These are phyloP conservation scores for Phyllostachys edulis DNA, from an alignment of 176 grass and related monocot genomes.

Conservation along the genomic window DNA sequence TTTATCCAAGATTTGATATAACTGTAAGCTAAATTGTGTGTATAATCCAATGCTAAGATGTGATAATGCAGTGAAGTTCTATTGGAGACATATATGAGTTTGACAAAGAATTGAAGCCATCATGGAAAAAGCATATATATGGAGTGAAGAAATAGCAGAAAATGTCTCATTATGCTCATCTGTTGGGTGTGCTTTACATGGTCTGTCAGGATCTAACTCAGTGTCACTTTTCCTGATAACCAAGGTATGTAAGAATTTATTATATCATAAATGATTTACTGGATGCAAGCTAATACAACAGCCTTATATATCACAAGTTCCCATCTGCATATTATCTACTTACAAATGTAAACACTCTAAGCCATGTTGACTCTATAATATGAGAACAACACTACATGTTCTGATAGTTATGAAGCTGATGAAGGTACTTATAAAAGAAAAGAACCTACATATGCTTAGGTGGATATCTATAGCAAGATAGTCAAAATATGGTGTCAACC, in stretches of 20 bases:
- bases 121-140: slow-evolving; percentile 97
- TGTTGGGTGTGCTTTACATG: slow-evolving; percentile 66
- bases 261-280: neutral
- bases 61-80: slow-evolving; percentile 65
- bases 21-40: neutral
- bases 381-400: neutral
- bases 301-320: neutral
- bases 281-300: neutral
- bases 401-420: neutral
- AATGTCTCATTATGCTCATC: slow-evolving; percentile 65
- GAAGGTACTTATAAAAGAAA: neutral
- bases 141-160: slow-evolving; percentile 54
- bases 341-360: neutral
- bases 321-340: neutral
- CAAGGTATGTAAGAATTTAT: slow-evolving; percentile 58
- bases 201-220: slow-evolving; percentile 67
- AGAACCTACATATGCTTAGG: neutral
- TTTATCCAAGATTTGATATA: slow-evolving; percentile 22
- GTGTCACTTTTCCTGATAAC: slow-evolving; percentile 88
- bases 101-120: slow-evolving; percentile 78
- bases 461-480: slow-evolving; percentile 16
- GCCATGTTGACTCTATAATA: neutral
- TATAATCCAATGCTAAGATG: slow-evolving; percentile 47
- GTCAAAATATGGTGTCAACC: neutral
- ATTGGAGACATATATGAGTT: slow-evolving; percentile 90